Evolutionary conservation across 2,329 filamentous ascomycete species (phyloP).

Genomic region (Sarocladiaceae sp.): DNA sequence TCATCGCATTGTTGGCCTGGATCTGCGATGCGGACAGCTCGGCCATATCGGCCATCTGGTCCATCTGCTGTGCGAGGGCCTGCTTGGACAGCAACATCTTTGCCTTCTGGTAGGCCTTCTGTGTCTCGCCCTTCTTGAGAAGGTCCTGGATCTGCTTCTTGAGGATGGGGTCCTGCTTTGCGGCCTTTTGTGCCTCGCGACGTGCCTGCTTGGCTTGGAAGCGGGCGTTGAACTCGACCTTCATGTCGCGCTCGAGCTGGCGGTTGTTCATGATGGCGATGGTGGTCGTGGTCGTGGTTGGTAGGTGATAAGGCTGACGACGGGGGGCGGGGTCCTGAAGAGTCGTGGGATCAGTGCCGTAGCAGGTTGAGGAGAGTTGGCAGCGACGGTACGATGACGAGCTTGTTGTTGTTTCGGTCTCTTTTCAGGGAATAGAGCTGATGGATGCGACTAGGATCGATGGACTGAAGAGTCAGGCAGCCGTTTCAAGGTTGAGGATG

Average conservation of each 20-base stretch:
- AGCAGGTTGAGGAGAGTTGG: background rate
- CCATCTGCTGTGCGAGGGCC: conserved; percentile 56
- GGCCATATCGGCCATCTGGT: conserved; percentile 59
- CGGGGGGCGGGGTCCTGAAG: background rate
- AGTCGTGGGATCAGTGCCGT: background rate
- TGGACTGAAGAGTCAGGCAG: no score
- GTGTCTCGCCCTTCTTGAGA: conserved; percentile 57
- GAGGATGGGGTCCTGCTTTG: conserved; percentile 53
- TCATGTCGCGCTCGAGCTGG: conserved; percentile 54
- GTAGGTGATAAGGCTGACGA: background rate
- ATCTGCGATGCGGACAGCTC: conserved; percentile 55
- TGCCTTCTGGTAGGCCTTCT: conserved; percentile 57
- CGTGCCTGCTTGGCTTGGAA: conserved; percentile 58
- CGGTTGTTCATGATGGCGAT: conserved; percentile 48
- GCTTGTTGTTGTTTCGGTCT: background rate
- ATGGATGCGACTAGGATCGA: no score
- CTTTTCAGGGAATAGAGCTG: no score
- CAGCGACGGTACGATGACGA: background rate
- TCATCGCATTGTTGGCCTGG: conserved; percentile 59
- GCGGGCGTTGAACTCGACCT: conserved; percentile 57
- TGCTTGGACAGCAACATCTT: conserved; percentile 57
- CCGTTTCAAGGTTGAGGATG: background rate
- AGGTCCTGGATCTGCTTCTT: conserved; percentile 60
- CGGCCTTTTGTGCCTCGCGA: conserved; percentile 53
- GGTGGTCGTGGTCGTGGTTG: background rate